Evolutionary conservation across 305 asterid species (phyloP).

Genomic region (Rubia occidens): DNA sequence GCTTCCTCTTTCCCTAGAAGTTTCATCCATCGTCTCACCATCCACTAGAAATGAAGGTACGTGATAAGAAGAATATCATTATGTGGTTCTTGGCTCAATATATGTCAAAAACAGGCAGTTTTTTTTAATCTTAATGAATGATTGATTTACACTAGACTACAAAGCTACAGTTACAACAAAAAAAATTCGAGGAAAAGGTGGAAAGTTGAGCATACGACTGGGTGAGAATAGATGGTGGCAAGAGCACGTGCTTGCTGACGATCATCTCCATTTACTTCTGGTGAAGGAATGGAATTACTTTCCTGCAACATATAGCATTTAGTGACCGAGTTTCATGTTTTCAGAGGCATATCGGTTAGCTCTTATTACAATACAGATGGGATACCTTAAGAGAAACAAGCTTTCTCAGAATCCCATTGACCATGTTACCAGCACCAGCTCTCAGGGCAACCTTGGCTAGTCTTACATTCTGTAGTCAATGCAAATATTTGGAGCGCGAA

Average conservation of each 20-base stretch:
- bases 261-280: slow-evolving; percentile 66
- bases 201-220: slow-evolving; percentile 52
- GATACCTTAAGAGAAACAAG: slow-evolving; percentile 68
- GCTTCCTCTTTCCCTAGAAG: slow-evolving; percentile 66
- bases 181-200: slow-evolving; percentile 7
- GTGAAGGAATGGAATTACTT: slow-evolving; percentile 59
- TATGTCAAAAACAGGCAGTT: background rate
- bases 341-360: slow-evolving; percentile 2
- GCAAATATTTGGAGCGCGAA: slow-evolving; percentile 1
- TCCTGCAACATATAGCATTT: slow-evolving; percentile 37
- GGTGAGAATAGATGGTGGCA: slow-evolving; percentile 86
- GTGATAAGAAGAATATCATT: background rate
- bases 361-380: slow-evolving; percentile 16
- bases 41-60: slow-evolving; percentile 48
- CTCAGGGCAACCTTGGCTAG: slow-evolving; percentile 85
- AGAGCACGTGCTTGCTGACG: slow-evolving; percentile 92
- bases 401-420: slow-evolving; percentile 80
- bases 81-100: background rate
- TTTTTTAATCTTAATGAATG: background rate
- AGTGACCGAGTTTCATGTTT: slow-evolving; percentile 19
- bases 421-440: slow-evolving; percentile 93
- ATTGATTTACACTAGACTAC: background rate
- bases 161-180: slow-evolving; percentile 1
- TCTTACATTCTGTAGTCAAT: slow-evolving; percentile 60
- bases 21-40: slow-evolving; percentile 90